Conservation (phyloP, 1,284 basidiomycete genomes). For the Heterobasidion annosum region DNA sequence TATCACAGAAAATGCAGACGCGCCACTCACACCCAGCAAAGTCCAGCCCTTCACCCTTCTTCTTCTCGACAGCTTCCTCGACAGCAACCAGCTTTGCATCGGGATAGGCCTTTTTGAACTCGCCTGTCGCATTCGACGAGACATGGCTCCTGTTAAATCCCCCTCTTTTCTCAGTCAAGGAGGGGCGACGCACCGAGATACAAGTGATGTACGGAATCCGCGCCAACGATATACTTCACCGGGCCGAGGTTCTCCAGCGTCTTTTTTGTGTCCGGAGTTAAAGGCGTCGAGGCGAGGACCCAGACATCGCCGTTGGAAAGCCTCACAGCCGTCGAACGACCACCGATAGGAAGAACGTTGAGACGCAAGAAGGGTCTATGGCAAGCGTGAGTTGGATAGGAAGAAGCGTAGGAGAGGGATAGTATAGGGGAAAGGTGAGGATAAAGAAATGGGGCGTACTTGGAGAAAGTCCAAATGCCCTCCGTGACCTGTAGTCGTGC, state of each 20-base stretch:
- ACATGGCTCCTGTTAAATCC: neutral
- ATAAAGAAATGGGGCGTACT: conserved; percentile 24
- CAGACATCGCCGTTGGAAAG: conserved; percentile 69
- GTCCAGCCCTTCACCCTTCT: conserved; percentile 25
- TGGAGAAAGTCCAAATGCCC: conserved; percentile 71
- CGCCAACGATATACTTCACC: conserved; percentile 66
- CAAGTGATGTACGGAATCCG: conserved; percentile 58
- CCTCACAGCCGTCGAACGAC: conserved; percentile 77
- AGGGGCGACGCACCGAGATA: conserved; percentile 39
- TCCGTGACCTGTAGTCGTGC: neutral
- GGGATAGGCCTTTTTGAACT: conserved; percentile 73
- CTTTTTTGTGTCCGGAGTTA: conserved; percentile 63
- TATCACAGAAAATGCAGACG: neutral
- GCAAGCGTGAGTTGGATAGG: too few species aligned
- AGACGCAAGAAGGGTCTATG: conserved; percentile 61
- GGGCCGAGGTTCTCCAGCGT: conserved; percentile 69
- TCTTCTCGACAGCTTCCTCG: conserved; percentile 40
- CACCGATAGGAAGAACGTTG: conserved; percentile 66
- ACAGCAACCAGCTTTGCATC: conserved; percentile 69
- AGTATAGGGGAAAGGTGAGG: neutral
- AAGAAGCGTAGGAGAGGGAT: neutral
- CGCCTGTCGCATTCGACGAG: conserved; percentile 25
- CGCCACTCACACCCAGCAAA: conserved; percentile 52
- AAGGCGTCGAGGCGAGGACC: conserved; percentile 80
- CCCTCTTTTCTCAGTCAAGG: neutral